Conservation (phyloP, 768 basidiomycete species). For the Dioszegia aurantiaca region DNA sequence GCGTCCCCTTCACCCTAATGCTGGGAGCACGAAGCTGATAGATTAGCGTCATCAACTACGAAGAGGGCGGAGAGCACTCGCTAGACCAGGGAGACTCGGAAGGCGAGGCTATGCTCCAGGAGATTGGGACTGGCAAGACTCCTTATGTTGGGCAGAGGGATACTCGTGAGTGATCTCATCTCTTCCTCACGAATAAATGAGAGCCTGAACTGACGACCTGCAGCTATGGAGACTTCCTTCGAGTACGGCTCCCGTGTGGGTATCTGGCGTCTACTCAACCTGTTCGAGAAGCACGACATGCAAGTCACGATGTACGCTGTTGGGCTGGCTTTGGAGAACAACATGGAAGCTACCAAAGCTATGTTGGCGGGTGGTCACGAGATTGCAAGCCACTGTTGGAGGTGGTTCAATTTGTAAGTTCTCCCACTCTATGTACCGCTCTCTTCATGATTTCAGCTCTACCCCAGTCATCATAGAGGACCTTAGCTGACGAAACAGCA, state of each 20-base stretch:
- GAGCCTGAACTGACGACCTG: neutral
- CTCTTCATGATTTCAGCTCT: neutral
- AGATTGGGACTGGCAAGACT: slow-evolving; percentile 18
- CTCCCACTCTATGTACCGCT: neutral
- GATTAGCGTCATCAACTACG: slow-evolving; percentile 20
- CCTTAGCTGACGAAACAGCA: slow-evolving; percentile 1
- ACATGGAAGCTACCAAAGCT: slow-evolving; percentile 11
- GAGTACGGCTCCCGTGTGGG: slow-evolving; percentile 22
- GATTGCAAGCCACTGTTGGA: slow-evolving; percentile 20
- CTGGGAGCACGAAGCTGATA: neutral
- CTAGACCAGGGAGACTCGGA: slow-evolving; percentile 14
- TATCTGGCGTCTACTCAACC: slow-evolving; percentile 20
- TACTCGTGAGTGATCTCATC: slow-evolving; percentile 10
- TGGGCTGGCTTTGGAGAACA: slow-evolving; percentile 15
- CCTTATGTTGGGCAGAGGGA: slow-evolving; percentile 16
- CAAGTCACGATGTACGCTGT: slow-evolving; percentile 22
- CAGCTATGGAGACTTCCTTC: slow-evolving; percentile 23
- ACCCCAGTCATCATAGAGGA: neutral
- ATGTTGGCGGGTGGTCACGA: slow-evolving; percentile 16
- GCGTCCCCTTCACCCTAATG: neutral
- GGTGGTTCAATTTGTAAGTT: slow-evolving; percentile 22
- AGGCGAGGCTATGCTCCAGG: slow-evolving; percentile 18
- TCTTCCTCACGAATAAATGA: neutral
- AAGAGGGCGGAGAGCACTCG: slow-evolving; percentile 20
- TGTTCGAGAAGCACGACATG: slow-evolving; percentile 21